Percentiles rank a stretch among this genome's conserved stretches.
Evolutionary conservation across 495 filamentous ascomycete genomes (phyloP).

Genomic region (Aspergillus funiculosus): DNA sequence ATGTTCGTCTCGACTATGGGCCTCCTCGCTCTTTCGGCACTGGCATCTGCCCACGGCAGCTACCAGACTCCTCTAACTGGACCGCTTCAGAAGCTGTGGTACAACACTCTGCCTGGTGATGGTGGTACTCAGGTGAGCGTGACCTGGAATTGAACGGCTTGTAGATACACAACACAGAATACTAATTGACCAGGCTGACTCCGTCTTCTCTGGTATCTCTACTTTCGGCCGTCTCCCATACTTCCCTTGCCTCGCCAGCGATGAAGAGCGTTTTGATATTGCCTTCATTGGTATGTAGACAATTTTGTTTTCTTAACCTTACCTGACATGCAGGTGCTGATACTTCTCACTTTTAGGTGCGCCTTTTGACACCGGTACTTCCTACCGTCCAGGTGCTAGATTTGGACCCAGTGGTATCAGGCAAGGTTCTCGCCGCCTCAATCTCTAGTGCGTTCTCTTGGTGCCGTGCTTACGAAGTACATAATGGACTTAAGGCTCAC

Average conservation of each 20-base stretch:
- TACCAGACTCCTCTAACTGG: conserved; percentile 53
- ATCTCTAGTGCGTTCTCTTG: conserved; percentile 53
- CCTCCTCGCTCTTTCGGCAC: conserved; percentile 30
- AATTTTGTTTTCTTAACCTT: neutral
- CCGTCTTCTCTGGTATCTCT: conserved; percentile 65
- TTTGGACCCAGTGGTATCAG: conserved; percentile 80
- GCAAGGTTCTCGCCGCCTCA: conserved; percentile 67
- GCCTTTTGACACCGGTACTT: conserved; percentile 63
- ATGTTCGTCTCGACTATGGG: conserved; percentile 20
- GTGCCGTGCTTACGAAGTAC: conserved; percentile 1
- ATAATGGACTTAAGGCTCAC: conserved; percentile 40
- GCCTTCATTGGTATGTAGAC: conserved; percentile 60
- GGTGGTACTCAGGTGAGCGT: conserved; percentile 55
- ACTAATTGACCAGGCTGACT: conserved; percentile 50
- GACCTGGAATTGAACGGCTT: neutral
- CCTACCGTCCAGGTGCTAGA: conserved; percentile 74
- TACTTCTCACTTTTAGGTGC: conserved; percentile 37
- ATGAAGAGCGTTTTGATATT: conserved; percentile 70
- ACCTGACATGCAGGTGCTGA: neutral
- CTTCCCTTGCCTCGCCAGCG: conserved; percentile 67
- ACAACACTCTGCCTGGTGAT: conserved; percentile 61
- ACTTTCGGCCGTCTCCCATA: conserved; percentile 77
- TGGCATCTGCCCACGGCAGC: conserved; percentile 46
- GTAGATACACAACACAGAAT: neutral
- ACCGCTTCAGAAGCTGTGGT: conserved; percentile 56